phyloP scores from a whole-genome alignment of 1,284 basidiomycete genomes.

The Leucoagaricus sp. region DNA sequence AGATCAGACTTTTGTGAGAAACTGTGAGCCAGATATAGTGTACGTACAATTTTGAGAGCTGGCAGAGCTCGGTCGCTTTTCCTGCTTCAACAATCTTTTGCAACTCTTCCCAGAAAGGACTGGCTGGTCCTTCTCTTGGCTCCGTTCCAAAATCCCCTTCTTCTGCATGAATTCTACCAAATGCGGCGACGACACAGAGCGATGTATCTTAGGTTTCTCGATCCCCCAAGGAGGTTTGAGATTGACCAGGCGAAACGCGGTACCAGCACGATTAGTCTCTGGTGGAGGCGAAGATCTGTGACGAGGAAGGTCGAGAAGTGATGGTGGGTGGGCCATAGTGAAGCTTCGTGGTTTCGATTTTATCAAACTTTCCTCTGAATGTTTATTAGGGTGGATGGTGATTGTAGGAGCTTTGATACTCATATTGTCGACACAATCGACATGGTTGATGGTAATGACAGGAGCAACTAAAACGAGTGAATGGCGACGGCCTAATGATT shows the following conservation, averaged over 20 bases:
- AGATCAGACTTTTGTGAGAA: not conserved
- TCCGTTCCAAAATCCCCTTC: not conserved
- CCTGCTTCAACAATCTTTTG: slow-evolving; percentile 20
- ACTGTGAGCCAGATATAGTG: not conserved
- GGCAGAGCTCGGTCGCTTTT: slow-evolving; percentile 16
- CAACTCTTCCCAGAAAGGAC: slow-evolving; percentile 5
- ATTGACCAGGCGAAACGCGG: not conserved
- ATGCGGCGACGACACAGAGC: slow-evolving; percentile 15
- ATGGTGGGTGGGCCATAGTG: slow-evolving; percentile 5
- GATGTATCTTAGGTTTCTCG: slow-evolving; percentile 10
- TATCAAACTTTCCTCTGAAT: not conserved
- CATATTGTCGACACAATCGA: slow-evolving; percentile 12
- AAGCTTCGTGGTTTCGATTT: not conserved
- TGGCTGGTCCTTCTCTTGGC: slow-evolving; percentile 6
- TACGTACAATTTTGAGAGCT: slow-evolving; percentile 21
- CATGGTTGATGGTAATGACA: slow-evolving; percentile 13
- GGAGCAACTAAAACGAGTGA: slow-evolving; percentile 8
- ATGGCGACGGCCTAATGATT: slow-evolving; percentile 1
- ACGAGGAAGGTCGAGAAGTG: slow-evolving; percentile 6
- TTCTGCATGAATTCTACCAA: not conserved
- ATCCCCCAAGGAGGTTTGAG: slow-evolving; percentile 5
- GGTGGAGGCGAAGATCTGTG: not conserved
- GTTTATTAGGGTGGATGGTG: slow-evolving; percentile 2
- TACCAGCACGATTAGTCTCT: not conserved
- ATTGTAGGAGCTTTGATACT: slow-evolving; percentile 6